These are phyloP conservation scores for Chaetomiaceae sp. DNA, from an alignment of 2,329 filamentous ascomycete genomes.

Conservation along the genomic window DNA sequence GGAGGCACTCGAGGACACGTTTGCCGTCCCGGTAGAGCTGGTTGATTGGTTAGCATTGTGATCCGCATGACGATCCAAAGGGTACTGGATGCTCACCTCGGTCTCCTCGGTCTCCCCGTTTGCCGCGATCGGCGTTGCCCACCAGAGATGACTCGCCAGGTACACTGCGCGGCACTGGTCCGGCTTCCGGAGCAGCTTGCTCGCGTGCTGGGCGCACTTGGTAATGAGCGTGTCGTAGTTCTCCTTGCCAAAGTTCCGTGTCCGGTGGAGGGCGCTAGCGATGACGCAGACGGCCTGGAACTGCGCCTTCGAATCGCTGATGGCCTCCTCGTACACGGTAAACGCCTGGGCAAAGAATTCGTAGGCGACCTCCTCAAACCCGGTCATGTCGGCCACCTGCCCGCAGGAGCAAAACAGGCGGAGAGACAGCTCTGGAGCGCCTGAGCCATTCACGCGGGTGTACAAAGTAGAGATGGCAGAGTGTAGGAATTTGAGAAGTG, in stretches of 20 bases:
- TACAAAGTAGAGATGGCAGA: constrained; percentile 82
- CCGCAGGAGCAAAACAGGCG: constrained; percentile 88
- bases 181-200: constrained; percentile 94
- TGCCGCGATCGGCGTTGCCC: constrained; percentile 78
- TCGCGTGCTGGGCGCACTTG: constrained; percentile 93
- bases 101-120: constrained; percentile 77
- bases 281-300: constrained; percentile 98
- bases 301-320: constrained; percentile 92
- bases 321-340: constrained; percentile 93
- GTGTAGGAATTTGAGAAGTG: constrained; percentile 94
- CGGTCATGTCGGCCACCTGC: constrained; percentile 84
- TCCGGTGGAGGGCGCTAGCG: constrained; percentile 81
- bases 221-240: constrained; percentile 99
- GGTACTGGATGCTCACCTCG: constrained; percentile 53
- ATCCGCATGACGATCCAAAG: too few relatives aligned
- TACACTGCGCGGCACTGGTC: constrained; percentile 98
- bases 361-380: constrained; percentile 93
- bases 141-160: constrained; percentile 94
- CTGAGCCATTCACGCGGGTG: constrained; percentile 69
- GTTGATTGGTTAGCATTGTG: background rate
- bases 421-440: constrained; percentile 80
- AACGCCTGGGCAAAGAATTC: constrained; percentile 99
- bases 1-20: constrained; percentile 90
- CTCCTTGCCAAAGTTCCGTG: constrained; percentile 86
- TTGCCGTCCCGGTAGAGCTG: constrained; percentile 96